Base-by-base conservation (phyloP, 768 basidiomycete species). In the Filobasidium floriforme region DNA sequence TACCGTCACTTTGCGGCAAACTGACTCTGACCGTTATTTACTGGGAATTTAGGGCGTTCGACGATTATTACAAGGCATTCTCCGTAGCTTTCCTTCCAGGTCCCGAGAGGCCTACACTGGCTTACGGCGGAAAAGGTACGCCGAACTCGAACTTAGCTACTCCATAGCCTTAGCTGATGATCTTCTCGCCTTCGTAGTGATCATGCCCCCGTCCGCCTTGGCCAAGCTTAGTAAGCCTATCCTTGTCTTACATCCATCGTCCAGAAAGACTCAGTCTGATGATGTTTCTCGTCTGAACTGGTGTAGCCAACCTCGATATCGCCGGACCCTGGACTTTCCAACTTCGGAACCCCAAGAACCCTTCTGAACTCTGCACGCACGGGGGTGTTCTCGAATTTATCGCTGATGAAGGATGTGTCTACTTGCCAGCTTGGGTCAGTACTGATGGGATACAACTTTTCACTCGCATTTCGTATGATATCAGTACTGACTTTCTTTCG, bases 341-440 rank as follows among this genome's bases (percentile, higher is more conserved):
- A 69, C 83, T 99, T 61, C 88, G 90, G 59, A 98, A 98, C 79
- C 94, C 96, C 0, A 60, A 80, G 81, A 72, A 93, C 88, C 80
- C 83, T 84, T 61, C 89, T 86, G 41, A 89, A 85, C 62, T 92
- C 85, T 70, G 75, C 24, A 98, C 96, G 1, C 91, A 99, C 76
- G 90, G 89, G 1, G 96, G 96, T 82, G 96, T 99, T 29, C 85
- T 99, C 32, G 96, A 99, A 76, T 99, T 99, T 80, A 97, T 97
- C 70, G 94, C 96, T 1, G 88, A 96, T 65, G 94, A 98, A 78
- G 96, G 96, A 14, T 83, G 89, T 15, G 93, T 93, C 1, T 89
- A 98, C 81, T 82, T 99, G 18, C 96, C 96, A 0, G 89, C 92
- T 72, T 99, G 96, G 96, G 82, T 82, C 64, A 68, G 81, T 72